Conservation (phyloP, 2,329 filamentous ascomycete species). For the Dothistroma pini region DNA sequence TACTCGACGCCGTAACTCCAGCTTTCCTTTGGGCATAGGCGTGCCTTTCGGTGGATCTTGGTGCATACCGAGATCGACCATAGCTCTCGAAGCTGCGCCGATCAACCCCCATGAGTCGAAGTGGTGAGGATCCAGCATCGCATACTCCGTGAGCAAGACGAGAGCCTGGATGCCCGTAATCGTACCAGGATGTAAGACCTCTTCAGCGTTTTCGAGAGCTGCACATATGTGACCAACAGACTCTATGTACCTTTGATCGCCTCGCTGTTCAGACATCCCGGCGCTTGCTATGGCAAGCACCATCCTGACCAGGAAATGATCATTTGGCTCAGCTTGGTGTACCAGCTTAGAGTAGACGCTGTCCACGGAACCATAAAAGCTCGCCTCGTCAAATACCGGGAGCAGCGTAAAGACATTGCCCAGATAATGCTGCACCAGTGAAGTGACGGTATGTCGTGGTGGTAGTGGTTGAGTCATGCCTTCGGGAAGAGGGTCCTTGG, state of each 20-base stretch:
- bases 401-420: constrained; percentile 75
- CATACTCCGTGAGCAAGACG: constrained; percentile 80
- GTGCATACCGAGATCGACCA: constrained; percentile 87
- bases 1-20: constrained; percentile 76
- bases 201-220: constrained; percentile 74
- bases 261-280: constrained; percentile 64
- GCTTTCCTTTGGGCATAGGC: constrained; percentile 61
- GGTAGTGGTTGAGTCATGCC: constrained; percentile 62
- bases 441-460: constrained; percentile 62
- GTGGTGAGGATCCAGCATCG: constrained; percentile 82
- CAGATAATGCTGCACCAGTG: constrained; percentile 78
- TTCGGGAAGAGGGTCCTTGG: constrained; percentile 67
- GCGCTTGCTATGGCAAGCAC: constrained; percentile 79
- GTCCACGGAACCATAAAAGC: constrained; percentile 73
- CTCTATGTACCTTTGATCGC: constrained; percentile 60
- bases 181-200: constrained; percentile 80
- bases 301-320: constrained; percentile 85
- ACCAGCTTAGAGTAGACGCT: constrained; percentile 72
- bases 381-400: constrained; percentile 78
- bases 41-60: constrained; percentile 78
- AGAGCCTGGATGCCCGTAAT: constrained; percentile 83
- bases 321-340: constrained; percentile 59
- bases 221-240: constrained; percentile 59
- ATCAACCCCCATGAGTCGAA: constrained; percentile 95
- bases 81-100: constrained; percentile 80